A percentile compares a stretch with the other conserved stretches of the same genome.
phyloP scores from a whole-genome alignment of 148 eudicot genomes.

The Persicaria maculosa region DNA sequence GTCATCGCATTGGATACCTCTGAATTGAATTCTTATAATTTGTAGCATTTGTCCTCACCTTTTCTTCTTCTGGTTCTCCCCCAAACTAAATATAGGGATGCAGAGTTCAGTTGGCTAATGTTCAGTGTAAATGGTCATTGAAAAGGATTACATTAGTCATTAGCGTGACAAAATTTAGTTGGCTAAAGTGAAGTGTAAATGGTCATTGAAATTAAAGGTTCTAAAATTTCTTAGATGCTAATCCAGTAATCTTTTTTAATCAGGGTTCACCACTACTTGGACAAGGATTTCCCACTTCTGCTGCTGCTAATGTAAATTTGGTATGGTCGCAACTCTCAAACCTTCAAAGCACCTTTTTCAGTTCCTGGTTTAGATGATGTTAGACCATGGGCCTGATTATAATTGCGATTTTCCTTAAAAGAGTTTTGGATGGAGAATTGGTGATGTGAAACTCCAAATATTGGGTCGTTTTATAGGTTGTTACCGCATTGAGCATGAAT shows the following conservation, averaged over 20 bases:
- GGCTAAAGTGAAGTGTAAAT: background rate
- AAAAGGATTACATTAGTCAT: background rate
- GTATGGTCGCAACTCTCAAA: conserved; percentile 10
- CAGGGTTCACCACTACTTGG: conserved; percentile 31
- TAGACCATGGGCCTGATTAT: background rate
- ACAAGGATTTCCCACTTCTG: conserved; percentile 21
- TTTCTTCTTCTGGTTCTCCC: background rate
- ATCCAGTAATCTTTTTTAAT: background rate
- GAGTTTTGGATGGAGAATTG: background rate
- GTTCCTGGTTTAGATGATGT: background rate
- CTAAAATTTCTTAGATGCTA: background rate
- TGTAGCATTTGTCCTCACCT: background rate
- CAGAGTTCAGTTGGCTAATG: background rate
- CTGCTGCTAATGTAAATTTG: conserved; percentile 24
- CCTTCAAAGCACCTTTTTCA: background rate
- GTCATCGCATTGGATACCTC: too few relatives aligned
- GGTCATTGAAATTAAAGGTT: background rate
- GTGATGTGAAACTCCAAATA: background rate
- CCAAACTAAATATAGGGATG: too few relatives aligned
- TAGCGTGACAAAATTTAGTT: conserved; percentile 3
- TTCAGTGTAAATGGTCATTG: background rate
- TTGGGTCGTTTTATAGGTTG: conserved; percentile 33
- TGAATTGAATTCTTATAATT: too few relatives aligned
- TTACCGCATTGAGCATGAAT: conserved; percentile 54
- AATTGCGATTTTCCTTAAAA: background rate